Base-by-base conservation (phyloP, 805 yeast genomes). In the Yamadazyma ubonensis region DNA sequence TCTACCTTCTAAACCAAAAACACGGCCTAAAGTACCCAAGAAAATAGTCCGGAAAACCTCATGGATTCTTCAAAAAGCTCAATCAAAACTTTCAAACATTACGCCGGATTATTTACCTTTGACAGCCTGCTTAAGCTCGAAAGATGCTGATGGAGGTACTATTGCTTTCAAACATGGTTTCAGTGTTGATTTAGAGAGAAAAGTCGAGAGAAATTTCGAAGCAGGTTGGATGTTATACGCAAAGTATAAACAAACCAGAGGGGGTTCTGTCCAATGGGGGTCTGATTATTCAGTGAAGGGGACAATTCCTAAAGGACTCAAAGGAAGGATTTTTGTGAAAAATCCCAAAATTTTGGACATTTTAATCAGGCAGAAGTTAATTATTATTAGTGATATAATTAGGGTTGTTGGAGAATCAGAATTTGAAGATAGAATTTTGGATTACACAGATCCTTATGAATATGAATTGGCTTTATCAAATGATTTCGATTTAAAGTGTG, bases 91-190 rank as follows among this genome's bases (percentile, higher is more conserved):
- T 9, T n/a, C 29, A 5, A 29, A 41, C n/a, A 12, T 17, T 5
- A 33, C 38, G 7, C 44, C 43, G 2, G 50, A 43, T 10, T 37
- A 33, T 7, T 18, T 50, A 8, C 54, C 56, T 11, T 25, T 52
- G 0, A 44, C 43, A 21, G 42, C 54, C 1, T 52, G 56, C 31
- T 38, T 49, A 10, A 50, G 49, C 15, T 37, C 41, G 2, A 40
- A 43, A 6, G 17, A 28, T 23, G 54, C 52, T 2, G 45, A 44
- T 29, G 47, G 45, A 11, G 56, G 56, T 4, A 37, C 50, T 1
- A 26, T 51, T 2, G 18, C 42, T n/a, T 43, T 42, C 20, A 37
- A 37, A 17, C 30, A 42, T 27, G 46, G 44, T 2, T 26, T 27
- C 5, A 8, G 41, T 2, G 33, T 39, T 10, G 22, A 34, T 19